Base-by-base conservation (phyloP, 83 land plant genomes). In the Isoetes engelmannii region DNA sequence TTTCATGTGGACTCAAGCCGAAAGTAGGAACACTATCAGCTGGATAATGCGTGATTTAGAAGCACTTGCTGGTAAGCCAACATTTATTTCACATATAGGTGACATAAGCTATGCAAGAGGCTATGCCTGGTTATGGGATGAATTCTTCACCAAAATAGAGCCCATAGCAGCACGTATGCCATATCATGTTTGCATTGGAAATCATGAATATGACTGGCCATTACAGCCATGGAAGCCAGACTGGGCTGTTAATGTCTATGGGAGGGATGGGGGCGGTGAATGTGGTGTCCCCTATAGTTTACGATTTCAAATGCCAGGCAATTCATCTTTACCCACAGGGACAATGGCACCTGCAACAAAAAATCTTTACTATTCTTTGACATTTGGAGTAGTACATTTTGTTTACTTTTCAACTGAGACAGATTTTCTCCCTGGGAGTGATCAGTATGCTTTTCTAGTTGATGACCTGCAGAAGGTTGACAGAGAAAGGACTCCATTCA, bases 181-280 rank as follows among this genome's bases (percentile, higher is more conserved):
- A 6, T 92, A 82, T 56, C 93, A 83, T 82, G 97, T 92, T 0
- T 86, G 94, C 63, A 89, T 89, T n/a, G 97, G 97, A 0, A 92
- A 92, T 78, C 97, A 92, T 74, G 97, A 92, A 68, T 89, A 92
- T 74, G 80, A 92, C 58, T 92, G 97, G 97, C 97, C 87, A 48
- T 43, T 28, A 44, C 97, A 92, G 69, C 97, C 90, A 9, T 92
- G 90, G 86, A 84, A 72, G 62, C 97, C 97, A 6, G 81, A 82
- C 4, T 92, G 97, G 97, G 49, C 94, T 6, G 43, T 37, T 0
- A 4, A 42, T 0, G 44, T 70, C 17, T 92, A 84, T 70, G 84
- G 85, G 4, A 84, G 47, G 4, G 94, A 92, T 69, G 90, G 97
- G 41, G 97, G 97, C 51, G 97, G 97, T 15, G 97, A 92, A 75